Percentiles rank a stretch among this genome's conserved stretches.
These are phyloP conservation scores for Parietaria judaica DNA, from an alignment of 306 rosid species.

Conservation along the genomic window DNA sequence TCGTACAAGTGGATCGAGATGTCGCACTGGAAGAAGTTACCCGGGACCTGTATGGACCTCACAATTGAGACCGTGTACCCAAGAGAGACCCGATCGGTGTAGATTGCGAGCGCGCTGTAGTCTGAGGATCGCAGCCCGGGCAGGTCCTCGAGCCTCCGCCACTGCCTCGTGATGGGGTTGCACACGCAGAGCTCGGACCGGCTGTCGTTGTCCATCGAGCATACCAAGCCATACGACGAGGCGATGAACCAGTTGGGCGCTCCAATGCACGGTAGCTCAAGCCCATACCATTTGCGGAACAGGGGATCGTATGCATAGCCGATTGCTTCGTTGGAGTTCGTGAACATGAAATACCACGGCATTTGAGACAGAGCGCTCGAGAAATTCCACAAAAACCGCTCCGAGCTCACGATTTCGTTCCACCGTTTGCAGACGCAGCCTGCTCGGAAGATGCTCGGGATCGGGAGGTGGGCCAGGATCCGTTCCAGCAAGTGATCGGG, in stretches of 20 bases:
- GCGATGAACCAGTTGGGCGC: constrained; percentile 56
- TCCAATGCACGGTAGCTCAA: constrained; percentile 65
- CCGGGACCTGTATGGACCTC: constrained; percentile 82
- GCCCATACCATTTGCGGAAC: constrained; percentile 80
- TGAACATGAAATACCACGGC: constrained; percentile 98
- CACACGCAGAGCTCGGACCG: constrained; percentile 54
- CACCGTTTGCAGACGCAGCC: constrained; percentile 80
- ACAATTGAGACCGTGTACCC: constrained; percentile 54
- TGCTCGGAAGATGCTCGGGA: constrained; percentile 77
- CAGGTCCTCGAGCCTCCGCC: constrained; percentile 59
- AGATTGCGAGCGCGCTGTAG: constrained; percentile 72
- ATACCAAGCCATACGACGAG: constrained; percentile 72
- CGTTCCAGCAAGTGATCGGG: constrained; percentile 90
- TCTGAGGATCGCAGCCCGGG: constrained; percentile 52
- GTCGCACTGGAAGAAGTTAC: constrained; percentile 64
- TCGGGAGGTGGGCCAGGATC: constrained; percentile 71
- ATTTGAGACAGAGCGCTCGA: constrained; percentile 49
- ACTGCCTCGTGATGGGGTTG: constrained; percentile 63
- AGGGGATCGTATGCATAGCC: constrained; percentile 72
- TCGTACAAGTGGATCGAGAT: constrained; percentile 61
- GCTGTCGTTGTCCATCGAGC: constrained; percentile 78
- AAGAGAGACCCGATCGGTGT: constrained; percentile 43
- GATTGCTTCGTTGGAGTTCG: constrained; percentile 57
- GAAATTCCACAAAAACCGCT: constrained; percentile 59
- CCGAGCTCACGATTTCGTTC: constrained; percentile 63